phyloP scores from a whole-genome alignment of 75 land plant species.

The Chamaecyparis obtusa region DNA sequence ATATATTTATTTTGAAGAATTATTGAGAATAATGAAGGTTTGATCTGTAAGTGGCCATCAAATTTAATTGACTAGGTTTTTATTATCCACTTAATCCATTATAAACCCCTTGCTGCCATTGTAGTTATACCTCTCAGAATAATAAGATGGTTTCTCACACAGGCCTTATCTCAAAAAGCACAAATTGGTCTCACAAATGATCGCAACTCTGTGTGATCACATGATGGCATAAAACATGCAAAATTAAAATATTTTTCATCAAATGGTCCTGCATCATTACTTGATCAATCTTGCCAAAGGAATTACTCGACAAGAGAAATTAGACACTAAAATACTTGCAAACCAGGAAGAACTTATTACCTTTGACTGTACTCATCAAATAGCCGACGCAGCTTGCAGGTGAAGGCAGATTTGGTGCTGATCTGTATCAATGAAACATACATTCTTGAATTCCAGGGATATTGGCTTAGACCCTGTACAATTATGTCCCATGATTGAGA shows the following conservation, averaged over 20 bases:
- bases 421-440: conserved; percentile 40
- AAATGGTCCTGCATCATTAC: background rate
- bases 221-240: background rate
- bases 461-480: conserved; percentile 49
- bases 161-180: background rate
- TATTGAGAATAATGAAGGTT: too few species aligned
- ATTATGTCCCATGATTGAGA: conserved; percentile 47
- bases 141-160: too few species aligned
- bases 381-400: conserved; percentile 61
- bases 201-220: background rate
- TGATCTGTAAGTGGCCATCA: too few species aligned
- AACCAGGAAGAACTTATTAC: conserved; percentile 33
- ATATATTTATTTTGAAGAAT: too few species aligned
- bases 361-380: conserved; percentile 61
- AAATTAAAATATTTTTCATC: background rate
- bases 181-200: background rate
- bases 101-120: too few species aligned
- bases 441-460: conserved; percentile 68
- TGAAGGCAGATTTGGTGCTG: conserved; percentile 35
- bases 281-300: background rate
- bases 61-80: too few species aligned
- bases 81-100: too few species aligned
- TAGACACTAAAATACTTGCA: background rate
- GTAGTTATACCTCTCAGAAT: too few species aligned
- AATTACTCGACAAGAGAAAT: background rate